Percentiles rank a stretch among this genome's conserved stretches.
phyloP scores from a whole-genome alignment of 768 basidiomycete genomes.

The Tulasnella sp. region DNA sequence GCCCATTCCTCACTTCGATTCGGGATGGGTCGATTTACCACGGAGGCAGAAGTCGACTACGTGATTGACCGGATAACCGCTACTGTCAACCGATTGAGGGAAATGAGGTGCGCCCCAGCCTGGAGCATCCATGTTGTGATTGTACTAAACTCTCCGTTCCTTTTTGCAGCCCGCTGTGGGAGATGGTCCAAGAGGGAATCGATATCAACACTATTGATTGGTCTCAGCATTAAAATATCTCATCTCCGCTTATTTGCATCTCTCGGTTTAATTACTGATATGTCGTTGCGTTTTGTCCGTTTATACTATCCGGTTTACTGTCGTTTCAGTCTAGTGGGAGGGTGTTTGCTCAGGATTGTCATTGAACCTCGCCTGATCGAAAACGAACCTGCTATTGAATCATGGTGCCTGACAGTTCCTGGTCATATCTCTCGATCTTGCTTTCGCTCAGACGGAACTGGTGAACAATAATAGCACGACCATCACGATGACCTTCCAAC shows the following conservation, averaged over 20 bases:
- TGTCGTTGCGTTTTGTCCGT: neutral
- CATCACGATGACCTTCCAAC: no score
- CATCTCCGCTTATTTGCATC: neutral
- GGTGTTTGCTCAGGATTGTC: neutral
- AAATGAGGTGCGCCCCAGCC: conserved; percentile 61
- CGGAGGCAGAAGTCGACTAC: conserved; percentile 93
- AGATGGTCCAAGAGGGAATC: conserved; percentile 99
- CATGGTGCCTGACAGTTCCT: no score
- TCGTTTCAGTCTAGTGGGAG: neutral
- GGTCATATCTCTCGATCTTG: no score
- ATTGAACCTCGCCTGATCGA: no score
- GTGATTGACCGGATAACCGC: conserved; percentile 82
- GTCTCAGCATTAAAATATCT: conserved; percentile 55
- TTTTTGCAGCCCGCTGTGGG: conserved; percentile 79
- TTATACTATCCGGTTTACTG: neutral
- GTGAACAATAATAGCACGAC: no score
- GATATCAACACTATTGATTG: conserved; percentile 94
- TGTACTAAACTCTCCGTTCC: neutral
- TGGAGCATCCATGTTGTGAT: neutral
- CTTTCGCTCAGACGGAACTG: no score
- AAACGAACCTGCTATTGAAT: no score
- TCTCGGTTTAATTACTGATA: neutral
- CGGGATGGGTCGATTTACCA: conserved; percentile 96
- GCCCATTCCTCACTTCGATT: conserved; percentile 97
- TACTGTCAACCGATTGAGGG: conserved; percentile 82